Percentiles rank a stretch among this genome's conserved stretches.
Conservation (phyloP, 805 yeast genomes). For the Starmerella potacharoeniae region DNA sequence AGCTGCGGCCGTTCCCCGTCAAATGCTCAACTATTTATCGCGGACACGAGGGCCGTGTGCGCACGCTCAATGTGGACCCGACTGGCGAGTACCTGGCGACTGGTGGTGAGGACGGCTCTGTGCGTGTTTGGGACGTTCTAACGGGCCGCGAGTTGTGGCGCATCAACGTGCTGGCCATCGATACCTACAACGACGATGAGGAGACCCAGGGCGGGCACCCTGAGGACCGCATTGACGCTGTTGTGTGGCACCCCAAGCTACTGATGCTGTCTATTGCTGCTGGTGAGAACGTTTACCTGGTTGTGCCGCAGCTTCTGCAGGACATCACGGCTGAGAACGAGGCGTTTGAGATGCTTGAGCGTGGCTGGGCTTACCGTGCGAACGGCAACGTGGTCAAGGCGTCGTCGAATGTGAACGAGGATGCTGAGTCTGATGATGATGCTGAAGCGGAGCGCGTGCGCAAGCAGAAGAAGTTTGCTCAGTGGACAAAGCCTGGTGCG, state of each 20-base stretch:
- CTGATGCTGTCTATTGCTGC: constrained; percentile 67
- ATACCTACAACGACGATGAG: constrained; percentile 25
- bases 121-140: constrained; percentile 90
- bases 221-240: constrained; percentile 33
- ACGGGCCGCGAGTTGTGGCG: constrained; percentile 89
- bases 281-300: constrained; percentile 65
- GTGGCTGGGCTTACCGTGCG: constrained; percentile 77
- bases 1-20: constrained; percentile 92
- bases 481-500: constrained; percentile 73
- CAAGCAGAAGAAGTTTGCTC: constrained; percentile 33
- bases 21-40: constrained; percentile 68
- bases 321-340: constrained; percentile 77
- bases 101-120: constrained; percentile 93
- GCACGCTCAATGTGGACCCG: constrained; percentile 77
- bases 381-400: constrained; percentile 25
- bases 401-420: constrained; percentile 8
- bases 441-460: constrained; percentile 29
- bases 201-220: constrained; percentile 31
- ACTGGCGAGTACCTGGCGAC: constrained; percentile 92
- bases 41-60: constrained; percentile 76
- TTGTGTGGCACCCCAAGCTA: constrained; percentile 83
- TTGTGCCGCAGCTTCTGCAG: constrained; percentile 75
- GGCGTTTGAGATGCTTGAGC: constrained; percentile 67
- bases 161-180: constrained; percentile 26
- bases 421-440: background rate